phyloP scores from a whole-genome alignment of 306 rosid genomes.

The Heteromeles arbutifolia region DNA sequence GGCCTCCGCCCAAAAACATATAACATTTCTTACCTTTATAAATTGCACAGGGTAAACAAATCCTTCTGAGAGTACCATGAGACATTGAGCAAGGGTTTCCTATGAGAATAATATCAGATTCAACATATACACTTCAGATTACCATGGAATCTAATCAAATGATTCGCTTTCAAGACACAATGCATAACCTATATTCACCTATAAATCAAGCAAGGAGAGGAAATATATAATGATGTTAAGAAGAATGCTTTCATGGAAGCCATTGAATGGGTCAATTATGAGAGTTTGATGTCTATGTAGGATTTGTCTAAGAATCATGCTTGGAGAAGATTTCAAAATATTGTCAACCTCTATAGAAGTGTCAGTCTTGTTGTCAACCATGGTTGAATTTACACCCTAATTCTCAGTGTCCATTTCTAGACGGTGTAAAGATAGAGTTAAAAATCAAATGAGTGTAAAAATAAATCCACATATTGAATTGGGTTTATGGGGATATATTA shows the following conservation, averaged over 20 bases:
- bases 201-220: slow-evolving; percentile 18
- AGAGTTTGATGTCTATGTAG: not conserved
- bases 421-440: too few relatives aligned
- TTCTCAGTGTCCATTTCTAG: too few relatives aligned
- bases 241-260: not conserved
- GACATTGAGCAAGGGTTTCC: not conserved
- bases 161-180: slow-evolving; percentile 34
- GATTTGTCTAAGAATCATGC: not conserved
- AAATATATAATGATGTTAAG: not conserved
- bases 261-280: not conserved
- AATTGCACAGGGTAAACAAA: not conserved
- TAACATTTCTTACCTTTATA: not conserved
- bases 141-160: slow-evolving; percentile 19
- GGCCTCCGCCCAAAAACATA: not conserved
- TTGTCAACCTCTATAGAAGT: not conserved
- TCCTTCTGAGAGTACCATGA: not conserved
- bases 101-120: too few relatives aligned
- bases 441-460: too few relatives aligned
- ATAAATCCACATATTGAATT: too few relatives aligned
- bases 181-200: slow-evolving; percentile 68
- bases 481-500: too few relatives aligned
- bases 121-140: not conserved
- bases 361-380: too few relatives aligned
- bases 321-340: not conserved
- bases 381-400: too few relatives aligned